A percentile compares a stretch with the other conserved stretches of the same genome.
Conservation (phyloP, 768 basidiomycete species). For the Phaffia tasmanica region DNA sequence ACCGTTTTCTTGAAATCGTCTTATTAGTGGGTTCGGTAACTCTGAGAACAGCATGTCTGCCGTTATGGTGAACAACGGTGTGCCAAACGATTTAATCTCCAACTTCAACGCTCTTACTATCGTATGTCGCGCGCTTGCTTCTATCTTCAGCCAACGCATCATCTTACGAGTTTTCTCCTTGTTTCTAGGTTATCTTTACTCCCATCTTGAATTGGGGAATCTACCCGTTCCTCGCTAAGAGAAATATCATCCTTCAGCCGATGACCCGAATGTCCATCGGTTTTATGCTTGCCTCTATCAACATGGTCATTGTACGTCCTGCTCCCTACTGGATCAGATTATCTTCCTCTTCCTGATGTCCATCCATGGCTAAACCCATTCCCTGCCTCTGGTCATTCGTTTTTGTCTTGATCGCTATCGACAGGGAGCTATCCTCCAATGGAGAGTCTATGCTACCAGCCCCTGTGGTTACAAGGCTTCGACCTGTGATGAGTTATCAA, state of each 20-base stretch:
- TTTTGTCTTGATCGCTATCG: constrained; percentile 27
- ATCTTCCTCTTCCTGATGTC: neutral
- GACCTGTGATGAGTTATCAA: constrained; percentile 1
- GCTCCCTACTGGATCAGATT: neutral
- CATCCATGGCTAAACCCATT: neutral
- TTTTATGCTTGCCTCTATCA: constrained; percentile 1
- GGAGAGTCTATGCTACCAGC: constrained; percentile 32
- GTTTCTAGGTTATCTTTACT: constrained; percentile 18
- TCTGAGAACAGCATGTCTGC: constrained; percentile 33
- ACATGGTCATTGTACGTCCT: constrained; percentile 24
- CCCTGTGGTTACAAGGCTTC: constrained; percentile 35
- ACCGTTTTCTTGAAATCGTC: neutral
- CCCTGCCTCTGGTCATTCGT: constrained; percentile 16
- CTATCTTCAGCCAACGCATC: constrained; percentile 5
- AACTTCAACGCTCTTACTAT: constrained; percentile 35
- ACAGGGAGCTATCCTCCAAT: constrained; percentile 36
- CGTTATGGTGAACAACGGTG: constrained; percentile 33
- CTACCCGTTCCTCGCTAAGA: constrained; percentile 32
- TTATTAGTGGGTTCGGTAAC: constrained; percentile 31
- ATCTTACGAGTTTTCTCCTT: constrained; percentile 26
- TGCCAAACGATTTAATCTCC: constrained; percentile 34
- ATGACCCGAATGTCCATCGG: constrained; percentile 28
- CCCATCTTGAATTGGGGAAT: constrained; percentile 35
- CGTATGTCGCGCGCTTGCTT: neutral
- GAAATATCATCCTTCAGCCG: constrained; percentile 32